A percentile compares a stretch with the other conserved stretches of the same genome.
phyloP scores from a whole-genome alignment of 2,329 filamentous ascomycete genomes.

The Fusarium subtropicale region DNA sequence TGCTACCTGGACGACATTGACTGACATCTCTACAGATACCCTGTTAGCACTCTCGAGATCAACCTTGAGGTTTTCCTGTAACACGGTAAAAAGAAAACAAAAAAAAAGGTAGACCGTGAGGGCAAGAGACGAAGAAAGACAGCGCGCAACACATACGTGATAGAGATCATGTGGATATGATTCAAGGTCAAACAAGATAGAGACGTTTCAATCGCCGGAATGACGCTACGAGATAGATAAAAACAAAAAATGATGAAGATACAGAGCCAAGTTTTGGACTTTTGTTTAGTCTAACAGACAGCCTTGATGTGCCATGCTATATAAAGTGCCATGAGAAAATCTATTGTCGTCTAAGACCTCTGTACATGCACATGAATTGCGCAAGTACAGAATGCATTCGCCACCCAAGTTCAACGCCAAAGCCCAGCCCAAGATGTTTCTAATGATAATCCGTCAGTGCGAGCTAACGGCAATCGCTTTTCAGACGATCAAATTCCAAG shows the following conservation, averaged over 20 bases:
- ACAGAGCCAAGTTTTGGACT: slow-evolving; percentile 10
- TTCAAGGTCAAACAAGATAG: slow-evolving; percentile 31
- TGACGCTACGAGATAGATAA: slow-evolving; percentile 46
- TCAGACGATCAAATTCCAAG: background rate
- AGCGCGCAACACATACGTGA: slow-evolving; percentile 7
- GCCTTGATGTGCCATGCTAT: slow-evolving; percentile 7
- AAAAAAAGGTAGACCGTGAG: slow-evolving; percentile 27
- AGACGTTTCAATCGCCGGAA: slow-evolving; percentile 35
- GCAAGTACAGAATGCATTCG: slow-evolving; percentile 6
- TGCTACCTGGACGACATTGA: slow-evolving; percentile 30
- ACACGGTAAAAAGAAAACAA: slow-evolving; percentile 35
- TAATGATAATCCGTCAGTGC: slow-evolving; percentile 3
- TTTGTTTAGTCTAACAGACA: background rate
- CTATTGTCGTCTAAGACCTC: slow-evolving; percentile 25
- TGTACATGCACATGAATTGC: background rate
- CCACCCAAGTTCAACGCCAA: slow-evolving; percentile 28
- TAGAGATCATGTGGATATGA: slow-evolving; percentile 37
- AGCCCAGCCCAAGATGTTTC: slow-evolving; percentile 4
- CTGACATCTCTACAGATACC: slow-evolving; percentile 68
- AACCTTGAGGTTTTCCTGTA: slow-evolving; percentile 94
- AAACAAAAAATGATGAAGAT: slow-evolving; percentile 31
- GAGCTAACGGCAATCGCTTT: background rate
- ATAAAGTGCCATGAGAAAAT: slow-evolving; percentile 3
- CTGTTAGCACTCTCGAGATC: slow-evolving; percentile 92
- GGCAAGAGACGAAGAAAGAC: slow-evolving; percentile 14